Evolutionary conservation across 2,329 filamentous ascomycete genomes (phyloP).

Genomic region (Elsinoe perseae): DNA sequence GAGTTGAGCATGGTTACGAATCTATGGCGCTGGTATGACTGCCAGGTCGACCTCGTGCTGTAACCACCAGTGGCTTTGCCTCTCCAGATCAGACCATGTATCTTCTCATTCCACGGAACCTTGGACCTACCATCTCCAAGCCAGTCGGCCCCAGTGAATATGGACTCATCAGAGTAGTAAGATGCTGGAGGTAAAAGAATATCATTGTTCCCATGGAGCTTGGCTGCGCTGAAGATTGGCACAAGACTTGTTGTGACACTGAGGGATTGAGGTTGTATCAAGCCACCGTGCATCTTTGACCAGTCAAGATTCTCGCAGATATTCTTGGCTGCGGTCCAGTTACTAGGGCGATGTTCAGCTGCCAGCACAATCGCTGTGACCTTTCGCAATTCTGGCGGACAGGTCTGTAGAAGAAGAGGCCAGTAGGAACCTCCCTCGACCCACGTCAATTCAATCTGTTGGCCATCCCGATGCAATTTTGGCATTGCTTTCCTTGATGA

Average conservation of each 20-base stretch:
- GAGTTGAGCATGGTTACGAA: slow-evolving; percentile 67
- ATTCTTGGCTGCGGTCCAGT: slow-evolving; percentile 40
- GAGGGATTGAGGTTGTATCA: slow-evolving; percentile 41
- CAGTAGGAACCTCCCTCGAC: no score
- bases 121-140: slow-evolving; percentile 17
- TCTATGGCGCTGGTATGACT: slow-evolving; percentile 64
- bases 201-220: slow-evolving; percentile 45
- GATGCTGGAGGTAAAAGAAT: slow-evolving; percentile 44
- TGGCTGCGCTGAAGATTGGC: slow-evolving; percentile 44
- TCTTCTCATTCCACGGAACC: slow-evolving; percentile 36
- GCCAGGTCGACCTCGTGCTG: slow-evolving; percentile 53
- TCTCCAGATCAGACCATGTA: slow-evolving; percentile 38
- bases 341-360: slow-evolving; percentile 39
- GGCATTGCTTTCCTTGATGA: slow-evolving; percentile 26
- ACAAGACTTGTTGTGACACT: slow-evolving; percentile 37
- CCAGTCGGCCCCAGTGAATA: slow-evolving; percentile 35
- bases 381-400: no score
- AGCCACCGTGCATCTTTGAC: slow-evolving; percentile 40
- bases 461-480: slow-evolving; percentile 30
- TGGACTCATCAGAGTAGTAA: slow-evolving; percentile 38
- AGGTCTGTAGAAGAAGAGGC: no score
- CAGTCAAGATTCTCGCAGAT: slow-evolving; percentile 40
- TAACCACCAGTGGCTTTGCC: slow-evolving; percentile 42
- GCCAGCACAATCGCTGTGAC: slow-evolving; percentile 26
- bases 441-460: no score